Evolutionary conservation across 371 early-diverging fungal genomes (phyloP).

Genomic region (Actinomortierella ambigua): DNA sequence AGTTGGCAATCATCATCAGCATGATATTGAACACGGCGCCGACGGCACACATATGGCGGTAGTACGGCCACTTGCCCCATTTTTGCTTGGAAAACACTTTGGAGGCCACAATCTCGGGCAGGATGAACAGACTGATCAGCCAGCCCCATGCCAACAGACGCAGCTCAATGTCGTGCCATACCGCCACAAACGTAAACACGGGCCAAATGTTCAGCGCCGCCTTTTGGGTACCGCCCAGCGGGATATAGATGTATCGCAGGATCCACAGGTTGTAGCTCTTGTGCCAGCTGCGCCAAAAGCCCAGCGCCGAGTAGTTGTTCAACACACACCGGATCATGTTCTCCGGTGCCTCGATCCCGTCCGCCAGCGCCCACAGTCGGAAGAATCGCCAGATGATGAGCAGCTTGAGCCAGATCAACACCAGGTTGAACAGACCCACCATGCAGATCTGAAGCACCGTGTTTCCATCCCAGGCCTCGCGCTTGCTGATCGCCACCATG

Average conservation of each 20-base stretch:
- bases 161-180: constrained; percentile 95
- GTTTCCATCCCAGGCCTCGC: constrained; percentile 77
- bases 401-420: constrained; percentile 92
- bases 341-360: constrained; percentile 85
- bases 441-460: constrained; percentile 76
- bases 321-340: constrained; percentile 94
- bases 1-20: constrained; percentile 92
- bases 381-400: constrained; percentile 95
- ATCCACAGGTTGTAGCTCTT: constrained; percentile 90
- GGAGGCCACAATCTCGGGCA: constrained; percentile 81
- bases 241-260: constrained; percentile 89
- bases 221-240: constrained; percentile 80
- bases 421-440: constrained; percentile 84
- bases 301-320: constrained; percentile 88
- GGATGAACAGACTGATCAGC: constrained; percentile 83
- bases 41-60: constrained; percentile 78
- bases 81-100: constrained; percentile 60
- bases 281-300: constrained; percentile 96
- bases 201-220: constrained; percentile 75
- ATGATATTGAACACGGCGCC: constrained; percentile 90
- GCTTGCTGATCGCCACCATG: constrained; percentile 85
- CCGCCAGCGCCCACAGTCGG: constrained; percentile 88
- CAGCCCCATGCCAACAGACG: constrained; percentile 91
- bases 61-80: constrained; percentile 70
- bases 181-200: constrained; percentile 93